phyloP scores from a whole-genome alignment of 352 stramenopile genomes.

The Pythium dissotocum region DNA sequence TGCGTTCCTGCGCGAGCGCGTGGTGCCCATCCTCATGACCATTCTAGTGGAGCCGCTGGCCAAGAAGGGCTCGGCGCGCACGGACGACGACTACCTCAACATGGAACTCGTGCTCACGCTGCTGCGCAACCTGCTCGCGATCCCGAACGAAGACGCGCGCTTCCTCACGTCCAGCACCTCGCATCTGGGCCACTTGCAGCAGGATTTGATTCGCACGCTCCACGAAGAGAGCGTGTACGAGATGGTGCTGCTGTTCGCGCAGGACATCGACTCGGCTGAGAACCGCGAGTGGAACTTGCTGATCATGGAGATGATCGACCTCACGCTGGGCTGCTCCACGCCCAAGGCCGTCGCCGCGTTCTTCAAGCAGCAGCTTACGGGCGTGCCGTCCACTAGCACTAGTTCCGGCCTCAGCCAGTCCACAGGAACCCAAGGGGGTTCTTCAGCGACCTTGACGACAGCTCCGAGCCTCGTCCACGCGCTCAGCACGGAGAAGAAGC shows the following conservation, averaged over 20 bases:
- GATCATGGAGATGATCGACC: conserved; percentile 89
- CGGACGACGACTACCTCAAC: conserved; percentile 72
- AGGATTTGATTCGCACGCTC: conserved; percentile 77
- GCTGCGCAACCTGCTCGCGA: conserved; percentile 80
- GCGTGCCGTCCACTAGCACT: background rate
- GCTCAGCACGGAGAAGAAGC: conserved; percentile 64
- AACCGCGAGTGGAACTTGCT: conserved; percentile 88
- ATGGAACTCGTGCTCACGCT: conserved; percentile 90
- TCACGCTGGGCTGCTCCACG: conserved; percentile 71
- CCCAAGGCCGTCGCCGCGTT: conserved; percentile 70
- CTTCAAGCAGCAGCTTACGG: conserved; percentile 35
- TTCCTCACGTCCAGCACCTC: conserved; percentile 82
- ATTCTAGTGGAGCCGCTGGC: conserved; percentile 83
- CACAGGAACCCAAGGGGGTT: background rate
- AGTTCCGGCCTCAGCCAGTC: background rate
- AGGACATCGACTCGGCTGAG: conserved; percentile 82
- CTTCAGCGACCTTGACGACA: background rate
- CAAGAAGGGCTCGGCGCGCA: conserved; percentile 56
- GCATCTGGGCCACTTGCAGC: conserved; percentile 76
- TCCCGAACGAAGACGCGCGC: conserved; percentile 78
- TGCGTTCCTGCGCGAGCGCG: conserved; percentile 68
- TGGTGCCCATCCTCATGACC: conserved; percentile 85
- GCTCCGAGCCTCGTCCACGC: conserved; percentile 24
- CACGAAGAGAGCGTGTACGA: conserved; percentile 87
- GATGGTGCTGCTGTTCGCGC: conserved; percentile 84